Conservation (phyloP, 306 rosid species). For the Casuarina cunninghamiana region DNA sequence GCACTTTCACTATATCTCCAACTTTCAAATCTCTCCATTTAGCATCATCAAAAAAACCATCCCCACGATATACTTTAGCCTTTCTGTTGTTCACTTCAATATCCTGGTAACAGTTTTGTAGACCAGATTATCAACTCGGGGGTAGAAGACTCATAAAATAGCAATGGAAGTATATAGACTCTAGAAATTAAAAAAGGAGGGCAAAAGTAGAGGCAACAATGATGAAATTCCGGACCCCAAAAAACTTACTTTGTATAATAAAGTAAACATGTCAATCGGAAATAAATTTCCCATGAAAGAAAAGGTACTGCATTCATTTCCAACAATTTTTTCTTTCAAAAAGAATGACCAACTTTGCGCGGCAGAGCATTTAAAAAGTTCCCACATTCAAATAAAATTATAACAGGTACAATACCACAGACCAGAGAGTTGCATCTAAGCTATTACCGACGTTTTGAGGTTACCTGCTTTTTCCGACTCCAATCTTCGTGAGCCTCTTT, state of each 20-base stretch:
- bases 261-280: background rate
- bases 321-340: background rate
- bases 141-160: constrained; percentile 12
- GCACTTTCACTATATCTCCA: constrained; percentile 89
- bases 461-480: constrained; percentile 84
- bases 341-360: background rate
- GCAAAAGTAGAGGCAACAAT: background rate
- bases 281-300: constrained; percentile 1
- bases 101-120: constrained; percentile 55
- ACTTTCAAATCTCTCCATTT: constrained; percentile 91
- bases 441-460: background rate
- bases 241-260: background rate
- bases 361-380: background rate
- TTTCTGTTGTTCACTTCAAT: constrained; percentile 87
- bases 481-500: constrained; percentile 88
- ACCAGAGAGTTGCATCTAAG: constrained; percentile 11
- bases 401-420: background rate
- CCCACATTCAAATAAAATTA: background rate
- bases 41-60: constrained; percentile 51
- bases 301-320: background rate
- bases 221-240: background rate
- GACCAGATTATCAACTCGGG: constrained; percentile 30
- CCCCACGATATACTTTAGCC: constrained; percentile 67
- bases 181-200: background rate
- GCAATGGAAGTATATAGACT: background rate